Evolutionary conservation across 495 filamentous ascomycete species (phyloP), one percentile per base, ranked within the genome.

Genomic region (Tuber borchii): DNA sequence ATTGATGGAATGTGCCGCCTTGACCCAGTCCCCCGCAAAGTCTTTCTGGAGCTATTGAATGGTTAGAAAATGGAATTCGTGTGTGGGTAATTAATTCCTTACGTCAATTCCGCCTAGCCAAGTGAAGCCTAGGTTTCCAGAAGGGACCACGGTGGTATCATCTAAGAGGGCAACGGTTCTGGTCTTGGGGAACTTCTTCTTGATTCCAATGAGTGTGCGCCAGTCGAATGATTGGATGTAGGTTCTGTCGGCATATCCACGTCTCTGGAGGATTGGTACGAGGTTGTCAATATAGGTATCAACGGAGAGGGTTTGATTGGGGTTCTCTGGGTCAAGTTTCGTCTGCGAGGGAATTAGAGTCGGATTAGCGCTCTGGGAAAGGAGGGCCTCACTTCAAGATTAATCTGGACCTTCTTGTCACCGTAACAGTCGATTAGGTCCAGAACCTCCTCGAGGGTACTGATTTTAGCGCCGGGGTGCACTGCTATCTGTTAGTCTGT

Each of bases 151-250:
- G 45, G 78, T 83, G 12, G 76, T 76, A 26, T 71, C 39, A n/a
- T 83, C 82, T 31, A 83, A 43, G 37, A 83, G 76, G 14, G 82
- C 82, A 42, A 83, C 82, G n/a, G 73, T 82, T 19, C 46, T 80
- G 9, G 72, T 79, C n/a, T 82, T 71, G 7, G 82, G 82, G 69
- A 78, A 83, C 39, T 77, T 79, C 74, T 81, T 73, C 71, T 83
- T 82, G 71, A 83, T 83, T 12, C 76, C 80, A 61, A 82, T 74
- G 70, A 83, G 44, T 9, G 82, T 83, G 1, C 82, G 80, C 82
- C 80, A 83, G 70, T 83, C 82, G 61, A 83, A 83, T 69, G 82
- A 83, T 69, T 83, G 82, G 69, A 83, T 83, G 69, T 70, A 81
- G 22, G 82, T 79, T 40, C 82, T 77, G 42, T 80, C 51, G 19